Evolutionary conservation across 805 yeast species (phyloP).

Genomic region (Saturnispora sekii): DNA sequence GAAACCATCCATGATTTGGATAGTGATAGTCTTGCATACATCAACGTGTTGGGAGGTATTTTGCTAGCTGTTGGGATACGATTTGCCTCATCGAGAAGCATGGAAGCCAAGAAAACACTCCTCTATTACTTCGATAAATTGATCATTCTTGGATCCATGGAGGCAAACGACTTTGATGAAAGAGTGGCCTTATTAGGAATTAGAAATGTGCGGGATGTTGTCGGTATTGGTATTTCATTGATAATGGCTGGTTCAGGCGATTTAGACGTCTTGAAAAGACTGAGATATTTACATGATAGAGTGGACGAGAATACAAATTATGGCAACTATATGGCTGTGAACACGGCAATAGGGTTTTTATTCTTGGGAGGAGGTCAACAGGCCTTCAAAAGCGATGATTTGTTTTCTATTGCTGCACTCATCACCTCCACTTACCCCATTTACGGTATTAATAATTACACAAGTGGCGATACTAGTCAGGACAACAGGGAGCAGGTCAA

Average conservation of each 20-base stretch:
- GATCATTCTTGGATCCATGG: conserved; percentile 33
- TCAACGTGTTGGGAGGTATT: conserved; percentile 63
- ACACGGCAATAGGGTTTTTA: conserved; percentile 77
- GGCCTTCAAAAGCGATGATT: conserved; percentile 52
- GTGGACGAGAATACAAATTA: conserved; percentile 35
- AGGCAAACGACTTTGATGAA: conserved; percentile 46
- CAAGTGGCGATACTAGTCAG: conserved; percentile 13
- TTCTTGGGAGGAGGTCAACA: conserved; percentile 91
- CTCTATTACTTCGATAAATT: conserved; percentile 45
- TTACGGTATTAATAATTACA: conserved; percentile 36
- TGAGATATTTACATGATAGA: conserved; percentile 59
- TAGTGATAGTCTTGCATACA: conserved; percentile 53
- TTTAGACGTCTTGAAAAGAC: conserved; percentile 60
- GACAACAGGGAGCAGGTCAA: not conserved
- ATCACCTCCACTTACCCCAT: conserved; percentile 72
- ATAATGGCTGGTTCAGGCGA: conserved; percentile 93
- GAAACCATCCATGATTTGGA: conserved; percentile 30
- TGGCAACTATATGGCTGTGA: conserved; percentile 69
- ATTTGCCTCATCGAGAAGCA: conserved; percentile 61
- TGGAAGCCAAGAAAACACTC: conserved; percentile 44
- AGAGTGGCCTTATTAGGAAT: conserved; percentile 46
- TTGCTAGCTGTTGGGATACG: conserved; percentile 66
- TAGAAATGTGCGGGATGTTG: conserved; percentile 43
- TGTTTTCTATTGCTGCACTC: conserved; percentile 58
- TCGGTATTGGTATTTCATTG: conserved; percentile 57